Evolutionary conservation across 805 yeast genomes (phyloP).

Genomic region (Grigorovia yakushimaensis): DNA sequence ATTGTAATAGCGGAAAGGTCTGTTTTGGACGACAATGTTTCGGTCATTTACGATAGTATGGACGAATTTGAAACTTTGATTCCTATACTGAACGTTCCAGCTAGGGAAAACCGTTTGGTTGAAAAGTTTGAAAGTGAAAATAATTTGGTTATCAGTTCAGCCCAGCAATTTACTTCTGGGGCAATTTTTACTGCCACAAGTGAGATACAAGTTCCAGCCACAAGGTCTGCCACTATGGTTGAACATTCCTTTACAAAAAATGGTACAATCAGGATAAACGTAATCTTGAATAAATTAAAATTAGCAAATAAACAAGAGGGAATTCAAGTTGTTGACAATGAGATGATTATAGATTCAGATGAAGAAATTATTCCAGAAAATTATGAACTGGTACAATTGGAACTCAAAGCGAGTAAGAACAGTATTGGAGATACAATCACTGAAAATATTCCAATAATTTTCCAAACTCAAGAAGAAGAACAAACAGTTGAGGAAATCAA

Average conservation of each 20-base stretch:
- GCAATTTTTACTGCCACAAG: background rate
- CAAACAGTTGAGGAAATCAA: background rate
- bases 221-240: slow-evolving; percentile 18
- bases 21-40: background rate
- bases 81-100: background rate
- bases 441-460: no score
- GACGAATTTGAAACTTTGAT: background rate
- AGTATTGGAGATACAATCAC: no score
- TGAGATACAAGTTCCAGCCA: slow-evolving; percentile 25
- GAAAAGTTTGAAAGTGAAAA: no score
- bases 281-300: background rate
- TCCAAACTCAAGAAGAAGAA: no score
- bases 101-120: slow-evolving; percentile 8
- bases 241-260: background rate
- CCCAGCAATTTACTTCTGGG: no score
- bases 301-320: no score
- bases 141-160: no score
- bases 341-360: background rate
- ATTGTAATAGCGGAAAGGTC: background rate
- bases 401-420: background rate
- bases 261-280: background rate
- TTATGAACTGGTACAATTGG: background rate
- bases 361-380: background rate
- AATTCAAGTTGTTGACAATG: background rate
- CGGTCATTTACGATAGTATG: slow-evolving; percentile 1